Base-by-base conservation (phyloP, 176 grass and related monocot species). In the Metroxylon sagu region DNA sequence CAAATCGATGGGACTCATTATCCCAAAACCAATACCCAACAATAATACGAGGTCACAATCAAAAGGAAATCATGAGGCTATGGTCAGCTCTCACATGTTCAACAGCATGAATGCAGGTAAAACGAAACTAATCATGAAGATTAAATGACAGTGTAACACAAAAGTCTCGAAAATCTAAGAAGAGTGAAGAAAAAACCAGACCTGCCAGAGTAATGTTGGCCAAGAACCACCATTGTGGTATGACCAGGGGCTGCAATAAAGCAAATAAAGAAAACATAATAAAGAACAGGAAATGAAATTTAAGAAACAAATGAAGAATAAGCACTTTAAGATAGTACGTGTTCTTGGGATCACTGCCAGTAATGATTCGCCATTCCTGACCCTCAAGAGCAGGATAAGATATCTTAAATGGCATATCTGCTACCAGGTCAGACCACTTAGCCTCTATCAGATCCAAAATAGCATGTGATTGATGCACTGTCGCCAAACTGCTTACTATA, bases 211-310 rank as follows among this genome's bases (percentile, higher is more conserved):
- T 60, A 95, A 69, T 70, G 89, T 95, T 68, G 89, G 89, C 89
- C 89, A 95, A 60, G 89, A 88, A 28, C 89, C 89, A 79, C 84
- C 89, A 58, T 95, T 95, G 73, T 95, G 89, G 60, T 95, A 95
- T 7, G 89, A 95, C 89, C 89, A 95, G 77, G 84, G 81, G 60
- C 89, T 95, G 66, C 50, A 60, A 43, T 58, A 80, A 81, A 18
- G 53, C 5, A 61, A 49, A 79, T 71, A 71, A 16, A n/a, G 27
- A 6, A 31, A 70, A 70, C 54, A 64, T 26, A 5, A 72, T 35
- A 14, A 19, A 18, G 27, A 53, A 59, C 28, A 16, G 17, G 35
- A 49, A 48, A 76, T 49, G 30, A 25, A 23, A 31, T 49, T 26
- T 61, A 16, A 35, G 18, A 43, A 25, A 68, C 48, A 26, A 16